Conservation (phyloP, 176 grass and related monocot species). For the Luzula sylvatica region DNA sequence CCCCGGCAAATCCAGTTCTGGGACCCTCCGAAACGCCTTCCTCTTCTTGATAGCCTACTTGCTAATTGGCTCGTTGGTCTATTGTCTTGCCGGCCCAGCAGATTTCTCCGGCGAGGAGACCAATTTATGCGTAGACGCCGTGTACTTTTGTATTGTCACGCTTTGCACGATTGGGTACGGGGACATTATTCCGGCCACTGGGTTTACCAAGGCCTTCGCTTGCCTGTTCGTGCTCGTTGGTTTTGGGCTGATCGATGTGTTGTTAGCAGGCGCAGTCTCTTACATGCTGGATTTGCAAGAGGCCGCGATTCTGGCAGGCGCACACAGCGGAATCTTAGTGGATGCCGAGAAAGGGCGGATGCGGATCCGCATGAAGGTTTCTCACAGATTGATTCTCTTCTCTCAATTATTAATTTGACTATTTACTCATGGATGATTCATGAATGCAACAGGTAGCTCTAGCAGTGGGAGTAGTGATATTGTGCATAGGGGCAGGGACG, state of each 20-base stretch:
- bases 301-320: slow-evolving; percentile 24
- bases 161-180: slow-evolving; percentile 50
- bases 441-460: slow-evolving; percentile 20
- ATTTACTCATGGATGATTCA: background rate
- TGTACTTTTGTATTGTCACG: slow-evolving; percentile 66
- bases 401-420: background rate
- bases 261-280: slow-evolving; percentile 37
- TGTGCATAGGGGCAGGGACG: slow-evolving; percentile 24
- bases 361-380: slow-evolving; percentile 39
- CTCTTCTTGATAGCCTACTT: slow-evolving; percentile 41
- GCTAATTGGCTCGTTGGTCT: slow-evolving; percentile 29
- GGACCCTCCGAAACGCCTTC: slow-evolving; percentile 30
- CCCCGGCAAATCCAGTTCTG: slow-evolving; percentile 1
- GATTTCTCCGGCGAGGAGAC: slow-evolving; percentile 34
- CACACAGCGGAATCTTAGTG: background rate
- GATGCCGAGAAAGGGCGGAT: slow-evolving; percentile 23
- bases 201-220: slow-evolving; percentile 34
- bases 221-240: slow-evolving; percentile 43
- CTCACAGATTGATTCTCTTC: slow-evolving; percentile 8
- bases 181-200: slow-evolving; percentile 36
- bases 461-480: slow-evolving; percentile 2
- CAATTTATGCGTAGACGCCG: slow-evolving; percentile 26
- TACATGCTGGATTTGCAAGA: slow-evolving; percentile 75
- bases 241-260: slow-evolving; percentile 34
- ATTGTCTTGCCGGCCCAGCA: slow-evolving; percentile 31